Evolutionary conservation across 129 eudicot species (phyloP).

Genomic region (Heracleum sosnowskyi): DNA sequence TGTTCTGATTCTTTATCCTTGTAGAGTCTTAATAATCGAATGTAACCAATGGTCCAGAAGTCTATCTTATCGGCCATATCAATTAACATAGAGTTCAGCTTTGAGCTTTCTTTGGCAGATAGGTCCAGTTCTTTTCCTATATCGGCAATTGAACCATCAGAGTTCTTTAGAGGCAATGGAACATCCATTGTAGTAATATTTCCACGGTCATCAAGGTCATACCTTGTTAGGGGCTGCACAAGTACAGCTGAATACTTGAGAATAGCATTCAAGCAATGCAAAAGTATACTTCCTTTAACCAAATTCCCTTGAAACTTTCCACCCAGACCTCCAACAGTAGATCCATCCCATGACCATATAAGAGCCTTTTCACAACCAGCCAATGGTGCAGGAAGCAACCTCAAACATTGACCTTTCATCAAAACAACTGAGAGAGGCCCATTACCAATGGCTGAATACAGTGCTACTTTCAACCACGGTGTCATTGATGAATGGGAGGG

Average conservation of each 20-base stretch:
- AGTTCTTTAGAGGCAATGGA: constrained; percentile 82
- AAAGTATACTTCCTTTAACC: constrained; percentile 80
- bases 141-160: constrained; percentile 66
- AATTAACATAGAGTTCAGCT: constrained; percentile 39
- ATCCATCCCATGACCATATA: constrained; percentile 97
- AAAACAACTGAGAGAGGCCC: constrained; percentile 96
- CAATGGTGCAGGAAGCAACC: constrained; percentile 92
- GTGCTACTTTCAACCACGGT: constrained; percentile 94
- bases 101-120: constrained; percentile 37
- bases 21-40: constrained; percentile 70
- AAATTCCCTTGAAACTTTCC: constrained; percentile 72
- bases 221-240: constrained; percentile 76
- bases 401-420: constrained; percentile 93
- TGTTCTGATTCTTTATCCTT: constrained; percentile 46
- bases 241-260: constrained; percentile 77
- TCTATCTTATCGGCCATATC: constrained; percentile 56
- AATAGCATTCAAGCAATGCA: constrained; percentile 86
- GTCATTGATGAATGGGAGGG: constrained; percentile 87
- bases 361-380: constrained; percentile 96
- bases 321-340: constrained; percentile 73
- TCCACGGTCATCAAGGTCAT: constrained; percentile 67
- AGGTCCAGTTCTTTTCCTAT: constrained; percentile 83
- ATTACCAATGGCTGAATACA: constrained; percentile 64
- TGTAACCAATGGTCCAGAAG: constrained; percentile 85
- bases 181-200: constrained; percentile 54